phyloP scores from a whole-genome alignment of 805 yeast genomes.

The Metschnikowia cerradonensis region DNA sequence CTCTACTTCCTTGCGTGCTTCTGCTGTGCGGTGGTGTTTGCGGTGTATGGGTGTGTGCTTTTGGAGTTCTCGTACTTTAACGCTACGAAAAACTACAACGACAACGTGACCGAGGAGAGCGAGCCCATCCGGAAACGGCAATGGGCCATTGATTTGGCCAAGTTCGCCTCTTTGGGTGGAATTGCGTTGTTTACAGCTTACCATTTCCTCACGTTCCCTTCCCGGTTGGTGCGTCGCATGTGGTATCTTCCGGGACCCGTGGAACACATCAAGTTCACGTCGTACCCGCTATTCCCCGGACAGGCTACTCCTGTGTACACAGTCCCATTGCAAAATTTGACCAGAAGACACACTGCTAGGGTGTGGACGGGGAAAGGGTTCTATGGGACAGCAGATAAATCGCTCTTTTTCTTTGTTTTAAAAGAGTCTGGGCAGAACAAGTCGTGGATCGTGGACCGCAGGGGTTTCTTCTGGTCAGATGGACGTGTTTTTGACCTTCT shows the following conservation, averaged over 20 bases:
- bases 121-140: conserved; percentile 40
- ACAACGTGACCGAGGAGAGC: conserved; percentile 46
- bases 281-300: conserved; percentile 75
- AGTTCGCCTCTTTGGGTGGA: conserved; percentile 27
- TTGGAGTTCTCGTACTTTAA: conserved; percentile 53
- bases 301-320: conserved; percentile 72
- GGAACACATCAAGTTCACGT: conserved; percentile 58
- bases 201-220: conserved; percentile 47
- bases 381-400: conserved; percentile 75
- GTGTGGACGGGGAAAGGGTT: conserved; percentile 87
- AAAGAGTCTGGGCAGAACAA: conserved; percentile 47
- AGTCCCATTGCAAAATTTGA: conserved; percentile 53
- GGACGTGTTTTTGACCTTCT: conserved; percentile 78
- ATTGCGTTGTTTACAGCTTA: conserved; percentile 28
- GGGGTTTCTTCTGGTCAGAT: conserved; percentile 91
- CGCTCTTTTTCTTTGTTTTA: conserved; percentile 69
- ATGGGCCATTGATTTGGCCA: conserved; percentile 29
- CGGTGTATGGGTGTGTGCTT: conserved; percentile 63
- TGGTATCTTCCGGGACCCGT: conserved; percentile 66
- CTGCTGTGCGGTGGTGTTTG: conserved; percentile 62
- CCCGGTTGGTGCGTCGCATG: conserved; percentile 68
- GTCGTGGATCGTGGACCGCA: conserved; percentile 79
- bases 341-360: conserved; percentile 57
- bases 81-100: conserved; percentile 48
- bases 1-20: conserved; percentile 68